Evolutionary conservation across 1,284 basidiomycete species (phyloP).

Genomic region (Sanghuangporus baumii): DNA sequence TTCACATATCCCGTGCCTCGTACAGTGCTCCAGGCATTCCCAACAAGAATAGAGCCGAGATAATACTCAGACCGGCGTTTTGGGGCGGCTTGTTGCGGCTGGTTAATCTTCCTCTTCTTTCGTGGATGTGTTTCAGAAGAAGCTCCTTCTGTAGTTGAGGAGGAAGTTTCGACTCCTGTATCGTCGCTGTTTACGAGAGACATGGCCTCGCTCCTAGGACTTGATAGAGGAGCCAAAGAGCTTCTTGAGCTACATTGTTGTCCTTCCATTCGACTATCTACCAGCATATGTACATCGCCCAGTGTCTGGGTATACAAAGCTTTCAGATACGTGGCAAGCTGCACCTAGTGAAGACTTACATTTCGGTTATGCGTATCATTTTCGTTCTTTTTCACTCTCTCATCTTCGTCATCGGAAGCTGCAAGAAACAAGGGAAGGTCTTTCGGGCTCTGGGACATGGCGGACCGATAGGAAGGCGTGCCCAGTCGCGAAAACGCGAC

Average conservation of each 20-base stretch:
- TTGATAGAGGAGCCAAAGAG: conserved; percentile 9
- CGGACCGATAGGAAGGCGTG: not conserved
- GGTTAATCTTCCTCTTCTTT: conserved; percentile 5
- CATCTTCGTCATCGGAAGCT: conserved; percentile 31
- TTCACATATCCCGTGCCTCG: conserved; percentile 67
- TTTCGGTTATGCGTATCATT: not conserved
- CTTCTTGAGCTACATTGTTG: not conserved
- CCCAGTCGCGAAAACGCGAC: not conserved
- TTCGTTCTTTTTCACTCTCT: not conserved
- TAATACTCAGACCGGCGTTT: conserved; percentile 30
- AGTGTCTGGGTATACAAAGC: not conserved
- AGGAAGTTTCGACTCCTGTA: not conserved
- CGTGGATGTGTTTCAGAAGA: conserved; percentile 3
- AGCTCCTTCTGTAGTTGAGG: not conserved
- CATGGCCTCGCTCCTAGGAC: conserved; percentile 3
- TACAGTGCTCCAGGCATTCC: conserved; percentile 78
- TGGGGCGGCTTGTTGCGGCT: not conserved
- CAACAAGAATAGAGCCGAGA: conserved; percentile 64
- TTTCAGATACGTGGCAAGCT: not conserved
- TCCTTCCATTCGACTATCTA: not conserved
- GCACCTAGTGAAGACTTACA: not conserved
- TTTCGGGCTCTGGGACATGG: not conserved
- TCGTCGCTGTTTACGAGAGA: not conserved
- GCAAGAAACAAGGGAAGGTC: conserved; percentile 31
- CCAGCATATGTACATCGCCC: not conserved